These are phyloP conservation scores for Ilyonectria sp. DNA, from an alignment of 2,329 filamentous ascomycete genomes.

Conservation along the genomic window DNA sequence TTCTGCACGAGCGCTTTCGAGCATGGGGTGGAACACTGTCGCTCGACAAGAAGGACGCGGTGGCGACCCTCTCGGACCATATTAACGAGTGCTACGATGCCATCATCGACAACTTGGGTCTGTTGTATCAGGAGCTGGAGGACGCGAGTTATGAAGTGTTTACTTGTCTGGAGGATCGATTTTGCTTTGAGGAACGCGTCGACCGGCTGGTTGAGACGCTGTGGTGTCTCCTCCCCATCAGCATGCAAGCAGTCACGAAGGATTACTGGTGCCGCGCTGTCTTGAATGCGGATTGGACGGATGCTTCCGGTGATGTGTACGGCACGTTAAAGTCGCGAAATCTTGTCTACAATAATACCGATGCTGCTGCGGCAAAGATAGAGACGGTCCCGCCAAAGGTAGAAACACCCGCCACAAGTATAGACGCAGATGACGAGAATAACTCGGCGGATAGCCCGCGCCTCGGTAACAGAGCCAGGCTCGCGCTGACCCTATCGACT, in stretches of 20 bases:
- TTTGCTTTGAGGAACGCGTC: not conserved
- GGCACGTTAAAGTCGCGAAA: not conserved
- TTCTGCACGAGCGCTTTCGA: not conserved
- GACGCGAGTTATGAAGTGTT: not conserved
- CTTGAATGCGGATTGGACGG: not conserved
- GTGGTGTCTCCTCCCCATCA: not conserved
- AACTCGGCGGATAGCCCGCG: not conserved
- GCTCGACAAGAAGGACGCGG: not conserved
- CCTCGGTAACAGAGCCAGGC: not conserved
- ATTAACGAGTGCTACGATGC: not conserved
- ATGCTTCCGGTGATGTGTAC: not conserved
- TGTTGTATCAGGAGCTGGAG: not conserved
- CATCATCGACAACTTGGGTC: not conserved
- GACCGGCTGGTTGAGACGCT: not conserved
- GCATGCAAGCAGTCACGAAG: not conserved
- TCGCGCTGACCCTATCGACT: not conserved
- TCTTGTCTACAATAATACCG: not conserved
- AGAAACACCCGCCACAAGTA: not conserved
- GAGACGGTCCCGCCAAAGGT: not conserved
- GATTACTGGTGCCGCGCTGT: not conserved
- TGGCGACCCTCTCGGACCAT: not conserved
- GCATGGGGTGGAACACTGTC: not conserved
- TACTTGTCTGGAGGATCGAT: not conserved
- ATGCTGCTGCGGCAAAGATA: not conserved
- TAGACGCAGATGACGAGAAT: not conserved